Conservation (phyloP, 805 yeast genomes). For the Candida endomychidarum region DNA sequence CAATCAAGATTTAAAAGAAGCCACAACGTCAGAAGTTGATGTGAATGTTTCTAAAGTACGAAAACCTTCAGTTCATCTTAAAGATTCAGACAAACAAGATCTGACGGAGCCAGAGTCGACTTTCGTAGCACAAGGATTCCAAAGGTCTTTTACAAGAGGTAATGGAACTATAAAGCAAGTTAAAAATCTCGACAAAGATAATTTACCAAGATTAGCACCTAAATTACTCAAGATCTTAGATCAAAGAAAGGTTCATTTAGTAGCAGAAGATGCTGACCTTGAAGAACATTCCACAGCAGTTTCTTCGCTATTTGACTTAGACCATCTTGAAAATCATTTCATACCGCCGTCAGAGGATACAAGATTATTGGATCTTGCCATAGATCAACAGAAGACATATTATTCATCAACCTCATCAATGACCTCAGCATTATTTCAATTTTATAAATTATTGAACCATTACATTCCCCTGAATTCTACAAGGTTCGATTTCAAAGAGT, state of each 20-base stretch:
- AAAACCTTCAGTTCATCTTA: conserved; percentile 1
- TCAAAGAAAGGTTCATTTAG: conserved; percentile 74
- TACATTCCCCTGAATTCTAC: conserved; percentile 21
- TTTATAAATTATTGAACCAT: conserved; percentile 67
- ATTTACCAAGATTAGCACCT: conserved; percentile 61
- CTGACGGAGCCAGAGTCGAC: background rate
- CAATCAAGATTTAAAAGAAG: conserved; percentile 5
- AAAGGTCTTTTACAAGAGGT: background rate
- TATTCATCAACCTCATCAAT: conserved; percentile 86
- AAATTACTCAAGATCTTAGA: conserved; percentile 70
- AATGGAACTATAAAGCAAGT: conserved; percentile 14
- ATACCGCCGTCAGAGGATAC: conserved; percentile 69
- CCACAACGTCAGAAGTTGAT: conserved; percentile 2
- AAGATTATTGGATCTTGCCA: conserved; percentile 49
- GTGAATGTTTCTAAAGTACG: conserved; percentile 6
- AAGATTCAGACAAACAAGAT: conserved; percentile 6
- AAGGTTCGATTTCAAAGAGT: conserved; percentile 41
- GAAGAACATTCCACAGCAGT: background rate
- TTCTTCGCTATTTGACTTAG: conserved; percentile 45
- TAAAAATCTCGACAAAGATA: conserved; percentile 18
- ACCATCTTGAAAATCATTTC: conserved; percentile 54
- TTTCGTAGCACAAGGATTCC: background rate
- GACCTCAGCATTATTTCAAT: conserved; percentile 72
- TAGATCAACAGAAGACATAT: conserved; percentile 37
- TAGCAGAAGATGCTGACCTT: background rate